These are phyloP conservation scores for Acer campestre DNA, from an alignment of 345 rosid genomes.

Conservation along the genomic window DNA sequence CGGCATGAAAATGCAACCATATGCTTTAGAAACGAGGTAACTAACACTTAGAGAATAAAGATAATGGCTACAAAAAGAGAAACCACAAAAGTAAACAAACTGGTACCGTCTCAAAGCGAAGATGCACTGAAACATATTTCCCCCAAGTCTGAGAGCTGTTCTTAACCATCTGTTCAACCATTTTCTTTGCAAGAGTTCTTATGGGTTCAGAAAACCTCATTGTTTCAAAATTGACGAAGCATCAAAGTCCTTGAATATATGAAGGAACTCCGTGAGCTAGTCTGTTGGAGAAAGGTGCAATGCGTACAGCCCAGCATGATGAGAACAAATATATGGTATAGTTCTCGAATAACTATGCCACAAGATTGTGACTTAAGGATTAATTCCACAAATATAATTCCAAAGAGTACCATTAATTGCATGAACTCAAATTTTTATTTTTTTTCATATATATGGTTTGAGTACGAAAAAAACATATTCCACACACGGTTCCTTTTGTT, in stretches of 20 bases:
- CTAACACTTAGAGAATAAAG: no score
- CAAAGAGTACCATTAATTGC: no score
- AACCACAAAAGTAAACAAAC: no score
- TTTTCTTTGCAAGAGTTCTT: slow-evolving; percentile 80
- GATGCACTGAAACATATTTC: no score
- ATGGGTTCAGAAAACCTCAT: slow-evolving; percentile 84
- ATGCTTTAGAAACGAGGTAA: no score
- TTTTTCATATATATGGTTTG: no score
- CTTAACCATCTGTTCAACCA: slow-evolving; percentile 84
- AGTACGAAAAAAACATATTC: no score
- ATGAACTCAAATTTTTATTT: no score
- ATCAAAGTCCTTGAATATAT: slow-evolving; percentile 73
- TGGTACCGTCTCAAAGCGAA: no score
- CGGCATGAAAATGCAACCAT: no score
- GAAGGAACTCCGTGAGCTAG: slow-evolving; percentile 86
- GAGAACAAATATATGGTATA: slow-evolving; percentile 9
- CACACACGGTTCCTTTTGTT: no score
- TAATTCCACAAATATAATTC: background rate
- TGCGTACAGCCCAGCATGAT: slow-evolving; percentile 83
- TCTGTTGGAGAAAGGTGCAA: slow-evolving; percentile 97
- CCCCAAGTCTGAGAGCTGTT: slow-evolving; percentile 68
- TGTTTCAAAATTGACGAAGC: slow-evolving; percentile 87
- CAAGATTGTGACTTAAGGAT: background rate
- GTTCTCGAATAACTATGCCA: background rate
- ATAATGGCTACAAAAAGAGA: no score